Evolutionary conservation across 2,329 filamentous ascomycete genomes (phyloP), one percentile per base, ranked within the genome.

Genomic region (Cytospora schulzeri): DNA sequence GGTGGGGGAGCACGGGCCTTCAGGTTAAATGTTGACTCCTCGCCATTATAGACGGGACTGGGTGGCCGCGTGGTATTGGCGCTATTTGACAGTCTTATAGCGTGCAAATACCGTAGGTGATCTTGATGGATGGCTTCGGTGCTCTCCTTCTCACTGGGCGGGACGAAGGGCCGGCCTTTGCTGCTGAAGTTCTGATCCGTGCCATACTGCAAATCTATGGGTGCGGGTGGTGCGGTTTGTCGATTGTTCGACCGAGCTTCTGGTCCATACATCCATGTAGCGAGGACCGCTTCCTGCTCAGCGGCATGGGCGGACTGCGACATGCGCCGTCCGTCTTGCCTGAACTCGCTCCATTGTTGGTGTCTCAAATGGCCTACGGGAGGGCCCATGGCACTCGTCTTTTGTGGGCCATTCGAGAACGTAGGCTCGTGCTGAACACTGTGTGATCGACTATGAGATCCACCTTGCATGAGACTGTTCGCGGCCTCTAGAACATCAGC

Each of bases 151-250:
- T 81, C 77, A 8, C 82, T 79, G 12, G 80, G 79, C 0, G 87
- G 83, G 8, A 85, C 77, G 70, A 88, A 92, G n/a, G 81, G 82
- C 69, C 85, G 84, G 38, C 57, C 61, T 7, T 80, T 73, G 26
- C 76, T 75, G 66, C 78, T 81, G 72, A 92, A 92, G 64, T 80
- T 85, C n/a, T 81, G 74, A 73, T 92, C 89, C 0, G 89, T 89
- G 12, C 89, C 89, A 84, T 87, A 91, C 67, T 85, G 84, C 53
- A 90, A 79, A 60, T 83, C 80, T 70, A 80, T 64, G 19, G 68
- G 57, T 6, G 66, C 45, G 24, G 57, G 28, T 11, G 61, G 60
- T 38, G 52, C 66, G 79, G 75, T 78, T 79, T 81, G 54, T 79
- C 56, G 56, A 31, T 63, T 53, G 22, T 53, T 55, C 14, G 57